Conservation (phyloP, 225 moss, liverwort and hornwort genomes). For the Anthoceros angustus region DNA sequence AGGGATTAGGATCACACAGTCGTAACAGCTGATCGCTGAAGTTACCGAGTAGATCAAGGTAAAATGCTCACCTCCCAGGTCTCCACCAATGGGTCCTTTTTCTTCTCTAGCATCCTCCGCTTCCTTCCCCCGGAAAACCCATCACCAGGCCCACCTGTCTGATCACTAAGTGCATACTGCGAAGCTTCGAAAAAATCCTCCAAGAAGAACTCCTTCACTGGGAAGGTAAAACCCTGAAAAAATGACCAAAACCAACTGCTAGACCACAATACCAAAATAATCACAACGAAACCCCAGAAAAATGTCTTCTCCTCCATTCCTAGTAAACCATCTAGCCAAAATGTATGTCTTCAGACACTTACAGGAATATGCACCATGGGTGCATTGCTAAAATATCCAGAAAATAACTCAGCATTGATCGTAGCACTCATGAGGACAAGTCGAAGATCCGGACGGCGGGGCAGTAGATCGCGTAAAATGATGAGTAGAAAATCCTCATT, state of each 20-base stretch:
- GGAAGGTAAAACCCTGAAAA: conserved; percentile 81
- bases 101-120: conserved; percentile 56
- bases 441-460: conserved; percentile 80
- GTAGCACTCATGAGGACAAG: conserved; percentile 97
- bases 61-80: conserved; percentile 46
- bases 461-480: conserved; percentile 75
- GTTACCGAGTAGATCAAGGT: neutral
- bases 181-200: conserved; percentile 92
- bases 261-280: neutral
- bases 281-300: neutral
- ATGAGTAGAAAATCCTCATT: conserved; percentile 95
- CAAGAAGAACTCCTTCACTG: conserved; percentile 77
- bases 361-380: conserved; percentile 99
- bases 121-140: conserved; percentile 48
- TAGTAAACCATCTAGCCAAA: no score
- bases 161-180: conserved; percentile 43
- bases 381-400: conserved; percentile 77
- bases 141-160: conserved; percentile 38
- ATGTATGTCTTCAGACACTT: conserved; percentile 8
- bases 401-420: conserved; percentile 89
- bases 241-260: neutral
- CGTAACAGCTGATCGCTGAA: neutral
- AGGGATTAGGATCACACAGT: neutral
- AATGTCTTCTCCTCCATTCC: neutral
- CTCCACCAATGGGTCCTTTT: conserved; percentile 54